Evolutionary conservation across 805 yeast genomes (phyloP), one percentile per base, ranked within the genome.

Genomic region (Candida oleophila): DNA sequence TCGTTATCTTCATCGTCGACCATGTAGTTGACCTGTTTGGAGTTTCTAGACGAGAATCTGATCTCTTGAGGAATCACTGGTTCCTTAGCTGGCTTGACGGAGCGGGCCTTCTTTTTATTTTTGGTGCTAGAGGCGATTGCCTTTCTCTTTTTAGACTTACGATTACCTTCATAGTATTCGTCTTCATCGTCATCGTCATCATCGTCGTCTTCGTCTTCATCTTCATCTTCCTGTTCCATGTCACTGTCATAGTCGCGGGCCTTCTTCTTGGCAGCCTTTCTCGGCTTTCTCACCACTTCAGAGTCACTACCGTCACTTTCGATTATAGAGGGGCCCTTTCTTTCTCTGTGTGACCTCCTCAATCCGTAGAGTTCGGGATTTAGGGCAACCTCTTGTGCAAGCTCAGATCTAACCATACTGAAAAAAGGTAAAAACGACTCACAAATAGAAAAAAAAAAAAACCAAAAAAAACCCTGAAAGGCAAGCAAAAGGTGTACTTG

Each of bases 331-430:
- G 66, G 58, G 11, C 52, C 65, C 16, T 71, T 69, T 49, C 82
- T 72, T 8, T 85, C 81, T 56, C 94, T 73, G 38, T 82, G 82
- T 3, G 91, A 84, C 54, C 95, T 76, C 65, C 96, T 79, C 45
- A 87, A 71, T 1, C 96, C 96, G 55, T 87, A 87, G n/a, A 87
- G 71, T 59, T 86, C 95, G 1, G 96, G 95, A 61, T 87, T 83
- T 43, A 71, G 77, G 45, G 79, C 72, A 15, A 84, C 78, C 49
- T 83, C 90, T 37, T 71, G 76, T 12, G 77, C 74, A 39, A 80
- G 58, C 42, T 46, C 52, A 20, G 52, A 59, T 47, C 60, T 63
- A 8, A 53, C 68, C 71, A 65, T 66, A 25, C 30, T 25, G 30
- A 25, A 25, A 25, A 25, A 25, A 25, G 11, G n/a, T n/a, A 25